phyloP scores from a whole-genome alignment of 176 grass and related monocot species.

The Alloteropsis semialata region DNA sequence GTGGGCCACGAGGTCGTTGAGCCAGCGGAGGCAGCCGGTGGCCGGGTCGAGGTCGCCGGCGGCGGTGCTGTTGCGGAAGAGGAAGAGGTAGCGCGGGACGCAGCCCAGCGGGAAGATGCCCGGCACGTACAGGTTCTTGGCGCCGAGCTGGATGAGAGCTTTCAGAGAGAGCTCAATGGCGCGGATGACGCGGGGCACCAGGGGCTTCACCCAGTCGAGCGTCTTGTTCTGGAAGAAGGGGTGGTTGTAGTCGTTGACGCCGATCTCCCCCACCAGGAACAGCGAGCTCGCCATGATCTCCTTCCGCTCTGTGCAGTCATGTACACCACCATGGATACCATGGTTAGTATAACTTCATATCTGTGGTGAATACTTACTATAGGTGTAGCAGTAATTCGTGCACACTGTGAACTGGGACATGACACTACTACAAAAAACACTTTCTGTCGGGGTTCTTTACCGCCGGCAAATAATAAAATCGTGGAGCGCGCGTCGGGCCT shows the following conservation, averaged over 20 bases:
- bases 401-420: not conserved
- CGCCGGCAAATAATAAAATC: too few relatives aligned
- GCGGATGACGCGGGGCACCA: constrained; percentile 47
- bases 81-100: constrained; percentile 28
- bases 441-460: too few relatives aligned
- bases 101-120: constrained; percentile 49
- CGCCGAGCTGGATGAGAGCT: constrained; percentile 39
- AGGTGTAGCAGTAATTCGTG: too few relatives aligned
- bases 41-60: not conserved
- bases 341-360: too few relatives aligned
- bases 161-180: constrained; percentile 18
- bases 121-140: constrained; percentile 40
- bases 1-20: constrained; percentile 24
- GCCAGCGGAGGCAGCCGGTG: constrained; percentile 33
- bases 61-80: not conserved
- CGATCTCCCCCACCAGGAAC: constrained; percentile 70
- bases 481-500: too few relatives aligned
- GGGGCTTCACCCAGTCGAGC: constrained; percentile 14
- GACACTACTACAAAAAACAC: too few relatives aligned
- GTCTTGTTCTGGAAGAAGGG: constrained; percentile 52
- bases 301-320: constrained; percentile 29
- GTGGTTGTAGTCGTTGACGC: constrained; percentile 74
- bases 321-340: not conserved
- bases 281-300: constrained; percentile 48
- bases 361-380: too few relatives aligned